A percentile compares a stretch with the other conserved stretches of the same genome.
phyloP scores from a whole-genome alignment of 306 rosid species.

The Herpetospermum pedunculosum region DNA sequence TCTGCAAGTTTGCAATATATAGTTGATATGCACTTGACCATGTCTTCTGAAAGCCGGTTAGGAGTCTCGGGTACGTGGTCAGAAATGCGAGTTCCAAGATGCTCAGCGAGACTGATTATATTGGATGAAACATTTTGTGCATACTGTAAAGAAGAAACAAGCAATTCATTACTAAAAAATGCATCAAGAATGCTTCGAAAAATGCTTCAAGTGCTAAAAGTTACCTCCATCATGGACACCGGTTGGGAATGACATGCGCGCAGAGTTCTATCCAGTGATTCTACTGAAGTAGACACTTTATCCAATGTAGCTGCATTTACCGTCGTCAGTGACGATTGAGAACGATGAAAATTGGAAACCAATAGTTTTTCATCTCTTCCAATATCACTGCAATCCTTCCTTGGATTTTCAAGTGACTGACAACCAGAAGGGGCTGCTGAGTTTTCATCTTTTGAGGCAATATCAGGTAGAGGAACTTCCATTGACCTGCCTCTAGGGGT shows the following conservation, averaged over 20 bases:
- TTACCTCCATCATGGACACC: slow-evolving; percentile 79
- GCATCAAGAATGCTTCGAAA: neutral
- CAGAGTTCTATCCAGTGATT: slow-evolving; percentile 39
- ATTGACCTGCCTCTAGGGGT: slow-evolving; percentile 22
- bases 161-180: neutral
- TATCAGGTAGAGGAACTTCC: slow-evolving; percentile 28
- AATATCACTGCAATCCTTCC: slow-evolving; percentile 25
- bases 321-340: slow-evolving; percentile 57
- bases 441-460: slow-evolving; percentile 27
- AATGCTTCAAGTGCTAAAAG: neutral
- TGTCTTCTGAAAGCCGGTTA: slow-evolving; percentile 76
- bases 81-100: slow-evolving; percentile 79
- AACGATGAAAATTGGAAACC: slow-evolving; percentile 54
- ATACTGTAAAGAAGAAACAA: slow-evolving; percentile 27
- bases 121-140: slow-evolving; percentile 53
- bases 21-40: slow-evolving; percentile 83
- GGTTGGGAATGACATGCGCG: slow-evolving; percentile 89
- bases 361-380: slow-evolving; percentile 38
- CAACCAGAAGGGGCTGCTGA: slow-evolving; percentile 28
- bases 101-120: slow-evolving; percentile 79
- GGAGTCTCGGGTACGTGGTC: slow-evolving; percentile 72
- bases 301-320: slow-evolving; percentile 26
- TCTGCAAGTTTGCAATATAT: slow-evolving; percentile 83
- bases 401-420: slow-evolving; percentile 23
- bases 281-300: slow-evolving; percentile 43